A percentile compares a stretch with the other conserved stretches of the same genome.
Conservation (phyloP, 2,329 filamentous ascomycete genomes). For the Fusarium annulatum region DNA sequence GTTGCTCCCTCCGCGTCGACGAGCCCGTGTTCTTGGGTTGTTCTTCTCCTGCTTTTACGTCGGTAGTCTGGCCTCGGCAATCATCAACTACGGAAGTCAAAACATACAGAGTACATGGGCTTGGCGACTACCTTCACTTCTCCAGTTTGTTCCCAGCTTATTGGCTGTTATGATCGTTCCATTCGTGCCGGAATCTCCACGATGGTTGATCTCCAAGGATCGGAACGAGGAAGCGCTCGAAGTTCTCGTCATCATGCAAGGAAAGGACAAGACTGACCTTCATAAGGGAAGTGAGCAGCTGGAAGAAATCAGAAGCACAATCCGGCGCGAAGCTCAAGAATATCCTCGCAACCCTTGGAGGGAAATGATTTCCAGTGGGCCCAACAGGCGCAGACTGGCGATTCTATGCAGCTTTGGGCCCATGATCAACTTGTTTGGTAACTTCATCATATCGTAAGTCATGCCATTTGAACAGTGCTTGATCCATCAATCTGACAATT, state of each 20-base stretch:
- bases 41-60: constrained; percentile 2
- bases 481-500: fast-evolving
- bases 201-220: not conserved
- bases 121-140: not conserved
- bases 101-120: not conserved
- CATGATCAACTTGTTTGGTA: constrained; percentile 2
- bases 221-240: not conserved
- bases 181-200: not conserved
- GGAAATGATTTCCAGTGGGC: not conserved
- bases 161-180: not conserved
- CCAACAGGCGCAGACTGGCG: not conserved
- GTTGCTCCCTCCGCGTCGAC: not conserved
- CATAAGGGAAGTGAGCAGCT: not conserved
- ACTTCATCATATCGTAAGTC: not conserved
- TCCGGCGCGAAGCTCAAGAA: not conserved
- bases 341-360: constrained; percentile 3
- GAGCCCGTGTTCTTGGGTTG: not conserved
- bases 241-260: not conserved
- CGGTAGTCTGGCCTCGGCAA: not conserved
- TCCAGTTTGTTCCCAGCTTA: not conserved
- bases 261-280: not conserved
- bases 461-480: fast-evolving
- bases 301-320: not conserved
- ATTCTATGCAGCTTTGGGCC: not conserved
- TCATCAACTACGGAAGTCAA: not conserved